phyloP scores from a whole-genome alignment of 129 eudicot species.

The Silybum marianum region DNA sequence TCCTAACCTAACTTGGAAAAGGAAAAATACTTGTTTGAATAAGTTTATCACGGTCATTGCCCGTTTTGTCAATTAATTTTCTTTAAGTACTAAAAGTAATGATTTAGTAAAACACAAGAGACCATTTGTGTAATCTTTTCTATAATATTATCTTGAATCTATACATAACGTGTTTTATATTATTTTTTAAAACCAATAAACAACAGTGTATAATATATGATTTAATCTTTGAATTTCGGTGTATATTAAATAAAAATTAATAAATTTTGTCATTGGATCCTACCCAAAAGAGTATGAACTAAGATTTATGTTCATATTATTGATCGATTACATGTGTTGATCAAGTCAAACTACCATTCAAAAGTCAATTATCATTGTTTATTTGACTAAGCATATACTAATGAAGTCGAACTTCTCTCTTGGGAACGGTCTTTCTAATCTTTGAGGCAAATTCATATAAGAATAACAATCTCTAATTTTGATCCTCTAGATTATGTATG shows the following conservation, averaged over 20 bases:
- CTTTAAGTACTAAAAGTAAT: not conserved
- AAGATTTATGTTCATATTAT: not conserved
- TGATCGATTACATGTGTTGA: slow-evolving; percentile 5
- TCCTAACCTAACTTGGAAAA: not conserved
- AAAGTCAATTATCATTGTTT: not conserved
- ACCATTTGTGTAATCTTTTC: not conserved
- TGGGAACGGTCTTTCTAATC: not conserved
- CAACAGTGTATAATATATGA: not conserved
- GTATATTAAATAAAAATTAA: not conserved
- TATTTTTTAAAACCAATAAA: not conserved
- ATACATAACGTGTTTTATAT: not conserved
- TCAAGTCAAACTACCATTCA: not conserved
- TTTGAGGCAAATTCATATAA: too few species aligned
- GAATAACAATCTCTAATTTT: too few species aligned
- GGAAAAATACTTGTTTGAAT: not conserved
- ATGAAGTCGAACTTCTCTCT: not conserved
- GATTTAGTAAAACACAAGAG: not conserved
- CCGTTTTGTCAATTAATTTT: not conserved
- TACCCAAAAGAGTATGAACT: slow-evolving; percentile 16
- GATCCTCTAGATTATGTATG: too few species aligned
- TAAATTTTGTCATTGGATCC: slow-evolving; percentile 16
- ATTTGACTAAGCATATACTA: not conserved
- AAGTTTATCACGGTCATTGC: not conserved
- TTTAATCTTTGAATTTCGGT: not conserved
- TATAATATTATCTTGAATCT: not conserved